Percentiles rank a stretch among this genome's conserved stretches.
Evolutionary conservation across 2,329 filamentous ascomycete genomes (phyloP).

Genomic region (Pseudogymnoascus sp.): DNA sequence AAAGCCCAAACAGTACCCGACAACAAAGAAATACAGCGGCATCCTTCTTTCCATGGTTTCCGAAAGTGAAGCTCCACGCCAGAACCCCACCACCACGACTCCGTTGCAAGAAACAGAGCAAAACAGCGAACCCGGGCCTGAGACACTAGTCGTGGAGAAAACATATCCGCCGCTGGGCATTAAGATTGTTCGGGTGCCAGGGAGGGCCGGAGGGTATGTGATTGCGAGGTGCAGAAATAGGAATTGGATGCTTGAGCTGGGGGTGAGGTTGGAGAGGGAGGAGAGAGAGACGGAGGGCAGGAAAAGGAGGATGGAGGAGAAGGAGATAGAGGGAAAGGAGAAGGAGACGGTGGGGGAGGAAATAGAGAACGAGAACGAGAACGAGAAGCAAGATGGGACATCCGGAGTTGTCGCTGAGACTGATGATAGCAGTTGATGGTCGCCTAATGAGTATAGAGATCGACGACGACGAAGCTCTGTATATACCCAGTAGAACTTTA

Average conservation of each 20-base stretch:
- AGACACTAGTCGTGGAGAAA: not conserved
- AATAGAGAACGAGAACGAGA: too few species aligned
- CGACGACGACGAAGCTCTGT: too few species aligned
- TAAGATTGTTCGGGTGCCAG: not conserved
- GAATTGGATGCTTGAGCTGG: not conserved
- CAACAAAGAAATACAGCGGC: not conserved
- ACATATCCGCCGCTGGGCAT: not conserved
- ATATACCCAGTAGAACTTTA: too few species aligned
- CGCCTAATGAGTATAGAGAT: too few species aligned
- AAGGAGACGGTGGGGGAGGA: not conserved
- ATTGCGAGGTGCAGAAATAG: not conserved
- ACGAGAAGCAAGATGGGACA: too few species aligned
- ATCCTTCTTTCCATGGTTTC: not conserved
- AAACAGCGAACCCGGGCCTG: not conserved
- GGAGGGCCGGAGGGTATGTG: not conserved
- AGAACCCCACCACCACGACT: not conserved
- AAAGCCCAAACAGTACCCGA: not conserved
- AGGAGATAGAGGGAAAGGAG: not conserved
- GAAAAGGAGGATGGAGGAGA: not conserved
- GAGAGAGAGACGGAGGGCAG: not conserved
- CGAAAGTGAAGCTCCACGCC: not conserved
- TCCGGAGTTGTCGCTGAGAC: too few species aligned
- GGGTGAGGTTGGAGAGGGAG: slow-evolving; percentile 1
- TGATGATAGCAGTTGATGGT: too few species aligned
- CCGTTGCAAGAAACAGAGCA: not conserved